A percentile compares a stretch with the other conserved stretches of the same genome.
Conservation (phyloP, 2,329 filamentous ascomycete genomes). For the Aspergillus transmontanensis region DNA sequence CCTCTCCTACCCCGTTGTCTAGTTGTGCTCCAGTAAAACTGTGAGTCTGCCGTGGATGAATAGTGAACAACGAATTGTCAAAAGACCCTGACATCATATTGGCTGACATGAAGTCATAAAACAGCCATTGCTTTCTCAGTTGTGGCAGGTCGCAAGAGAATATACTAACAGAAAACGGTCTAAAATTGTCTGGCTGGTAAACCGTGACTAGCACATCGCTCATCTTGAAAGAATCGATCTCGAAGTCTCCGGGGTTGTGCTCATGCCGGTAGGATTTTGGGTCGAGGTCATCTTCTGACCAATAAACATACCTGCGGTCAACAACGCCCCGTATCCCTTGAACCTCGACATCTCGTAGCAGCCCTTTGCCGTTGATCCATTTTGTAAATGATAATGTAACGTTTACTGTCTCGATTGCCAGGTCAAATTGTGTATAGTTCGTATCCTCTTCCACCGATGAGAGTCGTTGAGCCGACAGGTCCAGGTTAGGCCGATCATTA, state of each 20-base stretch:
- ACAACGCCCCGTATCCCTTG: slow-evolving; percentile 91
- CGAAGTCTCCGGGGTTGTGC: slow-evolving; percentile 90
- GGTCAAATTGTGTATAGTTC: slow-evolving; percentile 96
- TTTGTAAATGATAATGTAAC: slow-evolving; percentile 97
- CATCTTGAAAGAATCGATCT: slow-evolving; percentile 95
- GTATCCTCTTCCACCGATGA: slow-evolving; percentile 71
- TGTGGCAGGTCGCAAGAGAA: slow-evolving; percentile 94
- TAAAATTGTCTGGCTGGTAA: slow-evolving; percentile 85
- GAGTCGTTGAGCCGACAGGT: slow-evolving; percentile 33
- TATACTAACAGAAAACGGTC: slow-evolving; percentile 94
- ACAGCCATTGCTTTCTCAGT: slow-evolving; percentile 92
- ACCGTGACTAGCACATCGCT: slow-evolving; percentile 90
- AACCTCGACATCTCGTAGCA: slow-evolving; percentile 88
- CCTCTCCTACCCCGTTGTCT: slow-evolving; percentile 57
- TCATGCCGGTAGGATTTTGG: slow-evolving; percentile 85
- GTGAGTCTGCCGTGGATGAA: slow-evolving; percentile 90
- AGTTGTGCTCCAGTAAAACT: slow-evolving; percentile 69
- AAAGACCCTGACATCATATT: slow-evolving; percentile 96
- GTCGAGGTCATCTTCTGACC: slow-evolving; percentile 69
- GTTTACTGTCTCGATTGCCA: slow-evolving; percentile 93
- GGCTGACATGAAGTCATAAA: slow-evolving; percentile 94
- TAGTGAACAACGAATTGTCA: slow-evolving; percentile 94
- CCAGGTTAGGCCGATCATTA: slow-evolving; percentile 47
- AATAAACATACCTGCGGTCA: slow-evolving; percentile 81
- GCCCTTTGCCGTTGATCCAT: slow-evolving; percentile 96